Base-by-base conservation (phyloP, 306 rosid genomes). In the Hylodesmum podocarpum region DNA sequence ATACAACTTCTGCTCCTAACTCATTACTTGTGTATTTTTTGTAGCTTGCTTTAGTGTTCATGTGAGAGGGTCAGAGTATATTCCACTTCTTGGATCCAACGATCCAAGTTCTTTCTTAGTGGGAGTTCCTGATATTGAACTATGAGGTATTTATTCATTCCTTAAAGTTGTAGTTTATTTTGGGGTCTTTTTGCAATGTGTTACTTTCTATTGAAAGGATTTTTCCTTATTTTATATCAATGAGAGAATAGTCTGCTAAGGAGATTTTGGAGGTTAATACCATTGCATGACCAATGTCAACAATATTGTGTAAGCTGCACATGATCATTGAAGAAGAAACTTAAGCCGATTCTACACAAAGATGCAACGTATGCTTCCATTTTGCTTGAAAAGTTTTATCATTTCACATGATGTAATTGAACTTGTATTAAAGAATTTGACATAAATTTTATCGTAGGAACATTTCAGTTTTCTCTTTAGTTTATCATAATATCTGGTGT, bases 31-130 rank as follows among this genome's bases (percentile, higher is more conserved):
- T 53, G 54, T 46, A 44, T 27, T 82, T 78, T 70, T 14, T 81
- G 92, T 83, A 94, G 98, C 98, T 81, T 95, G 98, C 92, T 95
- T 84, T 83, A 82, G 95, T 75, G 97, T 87, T 61, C 98, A 87
- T 62, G 98, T 95, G 81, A 92, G 98, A 82, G 96, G 98, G 77
- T 92, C 92, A 4, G 97, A 95, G 83, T 95, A 90, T 81, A 88
- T 86, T 85, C 96, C 97, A 8, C 89, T 88, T n/a, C 85, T 84
- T 18, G 96, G 97, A 72, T 86, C 95, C 6, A 54, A 83, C 33
- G 93, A 92, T 83, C 89, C 92, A 51, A 85, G 88, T 81, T 92
- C 96, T 19, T 89, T 92, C 86, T 78, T 86, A 65, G 82, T 83
- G 72, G 98, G 91, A 50, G 82, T 88, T 83, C 87, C 93, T 0